phyloP scores from a whole-genome alignment of 805 yeast genomes.

The Priceomyces medius region DNA sequence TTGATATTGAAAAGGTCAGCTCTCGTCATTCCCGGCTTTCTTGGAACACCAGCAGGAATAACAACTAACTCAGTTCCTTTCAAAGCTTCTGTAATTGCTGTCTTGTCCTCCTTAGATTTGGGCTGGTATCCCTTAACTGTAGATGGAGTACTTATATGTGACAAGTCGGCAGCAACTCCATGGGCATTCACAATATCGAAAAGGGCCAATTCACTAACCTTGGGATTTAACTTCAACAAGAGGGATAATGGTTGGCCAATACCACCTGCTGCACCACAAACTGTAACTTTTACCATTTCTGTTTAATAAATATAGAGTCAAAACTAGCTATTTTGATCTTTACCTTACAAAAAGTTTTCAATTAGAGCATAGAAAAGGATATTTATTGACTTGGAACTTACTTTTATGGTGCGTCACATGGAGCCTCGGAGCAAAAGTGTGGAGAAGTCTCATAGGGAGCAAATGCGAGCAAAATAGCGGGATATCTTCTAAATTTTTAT shows the following conservation, averaged over 20 bases:
- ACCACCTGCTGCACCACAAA: constrained; percentile 51
- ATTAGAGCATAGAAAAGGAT: background rate
- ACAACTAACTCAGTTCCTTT: constrained; percentile 39
- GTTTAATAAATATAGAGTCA: background rate
- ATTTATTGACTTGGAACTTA: background rate
- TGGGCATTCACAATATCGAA: constrained; percentile 45
- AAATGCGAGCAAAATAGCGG: no score
- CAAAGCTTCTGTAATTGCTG: constrained; percentile 38
- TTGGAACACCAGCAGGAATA: constrained; percentile 49
- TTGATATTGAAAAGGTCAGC: constrained; percentile 48
- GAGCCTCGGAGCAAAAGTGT: constrained; percentile 3
- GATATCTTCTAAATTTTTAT: no score
- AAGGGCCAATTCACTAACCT: constrained; percentile 38
- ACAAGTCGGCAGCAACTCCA: constrained; percentile 48
- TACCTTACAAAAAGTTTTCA: background rate
- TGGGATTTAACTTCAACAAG: constrained; percentile 39
- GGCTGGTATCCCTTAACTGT: constrained; percentile 43
- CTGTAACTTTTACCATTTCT: constrained; percentile 44
- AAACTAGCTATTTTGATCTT: background rate
- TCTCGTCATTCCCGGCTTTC: constrained; percentile 50
- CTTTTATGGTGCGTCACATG: background rate
- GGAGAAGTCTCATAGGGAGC: no score
- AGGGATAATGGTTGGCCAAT: constrained; percentile 48
- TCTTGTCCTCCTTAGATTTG: constrained; percentile 33
- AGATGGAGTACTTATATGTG: constrained; percentile 43